Evolutionary conservation across 1,284 basidiomycete genomes (phyloP).

Genomic region (Cerrena zonata): DNA sequence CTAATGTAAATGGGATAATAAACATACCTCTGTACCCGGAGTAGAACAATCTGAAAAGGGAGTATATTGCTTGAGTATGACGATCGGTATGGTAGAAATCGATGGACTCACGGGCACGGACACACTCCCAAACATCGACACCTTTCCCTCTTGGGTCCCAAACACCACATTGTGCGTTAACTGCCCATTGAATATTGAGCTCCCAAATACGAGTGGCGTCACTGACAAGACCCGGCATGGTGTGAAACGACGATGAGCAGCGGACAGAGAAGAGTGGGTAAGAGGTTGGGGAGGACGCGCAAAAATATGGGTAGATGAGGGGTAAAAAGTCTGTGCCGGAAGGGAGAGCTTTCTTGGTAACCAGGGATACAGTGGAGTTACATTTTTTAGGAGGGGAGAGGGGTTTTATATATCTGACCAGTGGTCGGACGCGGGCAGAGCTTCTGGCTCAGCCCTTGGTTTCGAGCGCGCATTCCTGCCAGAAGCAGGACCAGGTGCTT

Average conservation of each 20-base stretch:
- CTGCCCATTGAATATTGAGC: conserved; percentile 53
- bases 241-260: conserved; percentile 2
- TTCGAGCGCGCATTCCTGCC: too few relatives aligned
- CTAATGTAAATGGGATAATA: conserved; percentile 3
- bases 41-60: conserved; percentile 49
- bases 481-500: too few relatives aligned
- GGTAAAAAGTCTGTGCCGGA: neutral
- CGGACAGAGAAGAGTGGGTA: neutral
- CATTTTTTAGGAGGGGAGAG: conserved; percentile 1
- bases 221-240: conserved; percentile 48
- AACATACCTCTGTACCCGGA: conserved; percentile 45
- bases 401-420: neutral
- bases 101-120: conserved; percentile 51
- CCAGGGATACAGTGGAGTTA: conserved; percentile 4
- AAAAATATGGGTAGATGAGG: neutral
- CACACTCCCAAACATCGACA: conserved; percentile 69
- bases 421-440: too few relatives aligned
- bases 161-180: conserved; percentile 59
- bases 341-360: neutral
- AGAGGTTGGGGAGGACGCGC: neutral
- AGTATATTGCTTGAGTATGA: conserved; percentile 2
- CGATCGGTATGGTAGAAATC: conserved; percentile 4
- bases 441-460: too few relatives aligned
- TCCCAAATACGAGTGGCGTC: conserved; percentile 68
- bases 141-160: conserved; percentile 60